A percentile compares a stretch with the other conserved stretches of the same genome.
Conservation (phyloP, 1,139 yeast genomes). For the Schwanniomyces etchellsii region DNA sequence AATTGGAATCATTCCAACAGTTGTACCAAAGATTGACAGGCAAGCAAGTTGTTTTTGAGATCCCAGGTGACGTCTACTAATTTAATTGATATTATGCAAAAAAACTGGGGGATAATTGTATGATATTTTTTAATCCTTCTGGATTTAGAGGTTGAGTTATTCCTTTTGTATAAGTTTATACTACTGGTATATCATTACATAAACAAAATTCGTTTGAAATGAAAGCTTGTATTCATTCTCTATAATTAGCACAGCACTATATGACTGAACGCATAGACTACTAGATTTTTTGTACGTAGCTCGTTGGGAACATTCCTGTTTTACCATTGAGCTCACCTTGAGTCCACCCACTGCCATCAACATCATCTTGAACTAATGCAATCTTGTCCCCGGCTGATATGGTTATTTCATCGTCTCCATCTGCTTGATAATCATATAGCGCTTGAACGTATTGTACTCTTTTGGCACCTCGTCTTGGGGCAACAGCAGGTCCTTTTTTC, state of each 20-base stretch:
- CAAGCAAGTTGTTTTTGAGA: slow-evolving; percentile 98
- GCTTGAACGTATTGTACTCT: slow-evolving; percentile 65
- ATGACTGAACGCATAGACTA: background rate
- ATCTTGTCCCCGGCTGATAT: slow-evolving; percentile 72
- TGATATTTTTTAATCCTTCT: slow-evolving; percentile 5
- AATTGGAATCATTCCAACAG: slow-evolving; percentile 99
- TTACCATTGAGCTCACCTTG: slow-evolving; percentile 77
- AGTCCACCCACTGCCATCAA: slow-evolving; percentile 95
- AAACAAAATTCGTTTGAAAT: slow-evolving; percentile 1
- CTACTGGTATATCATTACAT: background rate
- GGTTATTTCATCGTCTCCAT: slow-evolving; percentile 76
- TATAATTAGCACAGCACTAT: background rate
- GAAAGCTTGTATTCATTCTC: too few relatives aligned
- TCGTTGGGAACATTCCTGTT: slow-evolving; percentile 77
- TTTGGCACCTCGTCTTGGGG: slow-evolving; percentile 77
- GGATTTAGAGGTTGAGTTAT: slow-evolving; percentile 4
- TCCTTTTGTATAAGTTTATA: slow-evolving; percentile 6
- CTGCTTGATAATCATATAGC: slow-evolving; percentile 72
- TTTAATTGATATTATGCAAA: slow-evolving; percentile 5
- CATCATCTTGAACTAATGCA: slow-evolving; percentile 58
- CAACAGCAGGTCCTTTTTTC: slow-evolving; percentile 71
- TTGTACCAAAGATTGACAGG: slow-evolving; percentile 98
- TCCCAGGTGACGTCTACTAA: slow-evolving; percentile 63
- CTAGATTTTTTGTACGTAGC: slow-evolving; percentile 48
- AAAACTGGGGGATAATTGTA: slow-evolving; percentile 2